phyloP scores from a whole-genome alignment of 257 asterid genomes.

The Linderniella brevidens region DNA sequence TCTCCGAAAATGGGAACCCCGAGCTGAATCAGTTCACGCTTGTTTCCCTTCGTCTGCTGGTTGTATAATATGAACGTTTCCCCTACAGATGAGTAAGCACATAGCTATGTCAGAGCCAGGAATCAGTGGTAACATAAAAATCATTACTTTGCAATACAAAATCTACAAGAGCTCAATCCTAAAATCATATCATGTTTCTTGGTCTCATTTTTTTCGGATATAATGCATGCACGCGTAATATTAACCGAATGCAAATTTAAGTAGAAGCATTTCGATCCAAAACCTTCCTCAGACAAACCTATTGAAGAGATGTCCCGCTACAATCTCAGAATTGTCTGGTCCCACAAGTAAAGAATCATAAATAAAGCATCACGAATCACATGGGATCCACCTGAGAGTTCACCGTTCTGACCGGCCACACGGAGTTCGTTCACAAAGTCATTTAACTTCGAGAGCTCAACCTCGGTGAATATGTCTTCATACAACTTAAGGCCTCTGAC shows the following conservation, averaged over 20 bases:
- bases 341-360: constrained; percentile 33
- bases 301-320: constrained; percentile 17
- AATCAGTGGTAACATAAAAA: not conserved
- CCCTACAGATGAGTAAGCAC: constrained; percentile 21
- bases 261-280: constrained; percentile 20
- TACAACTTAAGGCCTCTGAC: constrained; percentile 71
- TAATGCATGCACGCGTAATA: not conserved
- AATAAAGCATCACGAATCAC: constrained; percentile 52
- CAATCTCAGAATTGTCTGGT: constrained; percentile 44
- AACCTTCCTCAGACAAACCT: constrained; percentile 30
- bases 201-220: too few species aligned
- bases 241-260: not conserved
- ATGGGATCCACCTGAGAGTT: constrained; percentile 83
- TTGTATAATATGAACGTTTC: constrained; percentile 69
- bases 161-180: too few species aligned
- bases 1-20: constrained; percentile 65
- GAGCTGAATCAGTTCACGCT: constrained; percentile 69
- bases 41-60: constrained; percentile 56
- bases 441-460: constrained; percentile 49
- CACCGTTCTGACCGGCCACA: constrained; percentile 63
- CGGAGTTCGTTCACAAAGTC: constrained; percentile 58
- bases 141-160: not conserved
- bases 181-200: too few species aligned
- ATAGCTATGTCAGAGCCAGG: not conserved
- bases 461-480: constrained; percentile 43